These are phyloP conservation scores for Rhinocladiella similis DNA, from an alignment of 2,329 filamentous ascomycete genomes.

Conservation along the genomic window DNA sequence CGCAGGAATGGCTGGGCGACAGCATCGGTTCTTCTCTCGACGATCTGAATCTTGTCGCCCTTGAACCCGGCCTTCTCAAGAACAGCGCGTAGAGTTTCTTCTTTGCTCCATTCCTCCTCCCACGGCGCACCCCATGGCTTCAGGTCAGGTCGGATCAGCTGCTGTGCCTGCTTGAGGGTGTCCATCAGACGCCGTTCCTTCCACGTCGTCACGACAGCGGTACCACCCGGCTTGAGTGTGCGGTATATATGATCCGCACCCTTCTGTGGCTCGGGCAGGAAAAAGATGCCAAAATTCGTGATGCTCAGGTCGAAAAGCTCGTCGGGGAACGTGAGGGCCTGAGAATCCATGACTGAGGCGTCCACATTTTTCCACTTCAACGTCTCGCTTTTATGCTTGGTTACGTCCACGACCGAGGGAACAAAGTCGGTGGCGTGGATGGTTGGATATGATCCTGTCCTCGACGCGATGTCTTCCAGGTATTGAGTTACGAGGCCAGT, in stretches of 20 bases:
- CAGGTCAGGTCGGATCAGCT: conserved; percentile 4
- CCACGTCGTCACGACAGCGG: conserved; percentile 24
- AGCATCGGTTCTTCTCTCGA: conserved; percentile 8
- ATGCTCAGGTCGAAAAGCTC: conserved; percentile 16
- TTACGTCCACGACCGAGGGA: conserved; percentile 13
- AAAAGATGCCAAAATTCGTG: conserved; percentile 27
- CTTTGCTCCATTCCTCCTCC: conserved; percentile 5
- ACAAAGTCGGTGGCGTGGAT: conserved; percentile 25
- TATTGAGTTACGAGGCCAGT: conserved; percentile 21
- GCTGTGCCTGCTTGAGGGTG: conserved; percentile 2
- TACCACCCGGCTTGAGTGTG: conserved; percentile 23
- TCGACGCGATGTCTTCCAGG: conserved; percentile 8
- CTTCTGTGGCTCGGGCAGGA: conserved; percentile 20
- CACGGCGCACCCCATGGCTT: neutral
- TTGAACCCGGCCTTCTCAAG: conserved; percentile 4
- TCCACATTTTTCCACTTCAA: conserved; percentile 11
- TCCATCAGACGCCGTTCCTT: conserved; percentile 12
- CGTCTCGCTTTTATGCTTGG: neutral
- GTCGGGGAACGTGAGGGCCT: conserved; percentile 15
- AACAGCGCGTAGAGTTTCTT: conserved; percentile 4
- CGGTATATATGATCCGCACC: conserved; percentile 25
- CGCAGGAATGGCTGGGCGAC: conserved; percentile 1
- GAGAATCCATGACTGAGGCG: conserved; percentile 19
- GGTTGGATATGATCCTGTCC: neutral
- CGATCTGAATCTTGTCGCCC: conserved; percentile 3